A percentile compares a stretch with the other conserved stretches of the same genome.
Conservation (phyloP, 139 green algal species). For the Coccomyxa sp. region DNA sequence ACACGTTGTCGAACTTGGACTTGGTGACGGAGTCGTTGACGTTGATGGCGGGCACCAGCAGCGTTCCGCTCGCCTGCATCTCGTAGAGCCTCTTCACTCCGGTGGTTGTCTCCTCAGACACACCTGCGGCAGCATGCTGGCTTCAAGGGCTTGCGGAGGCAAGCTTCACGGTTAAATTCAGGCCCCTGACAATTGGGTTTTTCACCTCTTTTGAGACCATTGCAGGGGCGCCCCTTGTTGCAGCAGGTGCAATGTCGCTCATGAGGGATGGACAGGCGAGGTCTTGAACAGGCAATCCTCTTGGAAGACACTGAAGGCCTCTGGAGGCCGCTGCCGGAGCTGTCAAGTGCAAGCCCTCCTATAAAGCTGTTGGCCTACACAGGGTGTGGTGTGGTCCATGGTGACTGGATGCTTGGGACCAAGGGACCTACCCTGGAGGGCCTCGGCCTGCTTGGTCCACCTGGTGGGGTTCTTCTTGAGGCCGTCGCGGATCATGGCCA, state of each 20-base stretch:
- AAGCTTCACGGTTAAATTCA: too few species aligned
- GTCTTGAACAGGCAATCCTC: too few species aligned
- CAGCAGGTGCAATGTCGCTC: too few species aligned
- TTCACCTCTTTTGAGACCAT: not conserved
- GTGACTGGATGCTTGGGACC: too few species aligned
- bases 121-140: slow-evolving; percentile 32
- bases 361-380: too few species aligned
- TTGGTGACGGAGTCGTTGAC: slow-evolving; percentile 99
- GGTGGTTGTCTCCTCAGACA: slow-evolving; percentile 99
- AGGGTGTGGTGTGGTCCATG: too few species aligned
- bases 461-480: slow-evolving; percentile 58
- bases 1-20: slow-evolving; percentile 99
- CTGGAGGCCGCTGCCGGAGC: too few species aligned
- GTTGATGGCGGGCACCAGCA: slow-evolving; percentile 99
- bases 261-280: too few species aligned
- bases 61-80: slow-evolving; percentile 81
- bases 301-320: too few species aligned
- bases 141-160: not conserved
- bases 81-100: slow-evolving; percentile 99
- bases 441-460: slow-evolving; percentile 82
- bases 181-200: not conserved
- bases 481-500: slow-evolving; percentile 84
- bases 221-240: too few species aligned
- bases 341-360: too few species aligned
- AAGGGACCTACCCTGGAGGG: slow-evolving; percentile 46